A percentile compares a stretch with the other conserved stretches of the same genome.
phyloP scores from a whole-genome alignment of 805 yeast species.

The Candida bentonensis region DNA sequence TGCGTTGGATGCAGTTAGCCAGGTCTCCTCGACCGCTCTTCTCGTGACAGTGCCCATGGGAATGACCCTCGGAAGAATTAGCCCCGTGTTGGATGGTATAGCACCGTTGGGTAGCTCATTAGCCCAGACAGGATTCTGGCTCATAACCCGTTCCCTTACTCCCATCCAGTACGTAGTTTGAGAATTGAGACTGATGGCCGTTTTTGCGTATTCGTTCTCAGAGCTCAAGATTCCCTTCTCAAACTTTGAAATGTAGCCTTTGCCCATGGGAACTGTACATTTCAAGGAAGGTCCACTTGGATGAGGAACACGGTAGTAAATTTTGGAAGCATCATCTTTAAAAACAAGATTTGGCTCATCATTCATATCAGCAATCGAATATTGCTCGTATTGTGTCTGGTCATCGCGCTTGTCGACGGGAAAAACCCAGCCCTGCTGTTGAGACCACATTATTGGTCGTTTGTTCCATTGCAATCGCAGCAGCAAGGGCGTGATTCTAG shows the following conservation, averaged over 20 bases:
- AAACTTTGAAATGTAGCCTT: constrained; percentile 53
- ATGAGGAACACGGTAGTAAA: constrained; percentile 12
- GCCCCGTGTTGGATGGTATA: constrained; percentile 27
- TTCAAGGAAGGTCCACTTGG: constrained; percentile 18
- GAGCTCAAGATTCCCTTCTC: constrained; percentile 66
- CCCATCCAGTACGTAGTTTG: constrained; percentile 89
- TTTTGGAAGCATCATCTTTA: constrained; percentile 19
- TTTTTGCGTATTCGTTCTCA: constrained; percentile 53
- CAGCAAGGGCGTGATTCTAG: constrained; percentile 64
- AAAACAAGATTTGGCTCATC: constrained; percentile 9
- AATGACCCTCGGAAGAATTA: constrained; percentile 70
- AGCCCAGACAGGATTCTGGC: constrained; percentile 70
- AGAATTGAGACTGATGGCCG: constrained; percentile 65
- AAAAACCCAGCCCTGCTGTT: constrained; percentile 80
- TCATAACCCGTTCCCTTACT: constrained; percentile 66
- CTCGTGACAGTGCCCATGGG: constrained; percentile 97
- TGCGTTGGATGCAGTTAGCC: constrained; percentile 96
- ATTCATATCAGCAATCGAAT: constrained; percentile 18
- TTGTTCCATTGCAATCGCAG: constrained; percentile 76
- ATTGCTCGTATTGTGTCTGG: constrained; percentile 22
- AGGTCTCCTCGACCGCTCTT: constrained; percentile 91
- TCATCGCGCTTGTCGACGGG: constrained; percentile 30
- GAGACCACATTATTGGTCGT: constrained; percentile 69
- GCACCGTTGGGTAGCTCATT: constrained; percentile 16
- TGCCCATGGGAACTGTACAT: constrained; percentile 66